These are phyloP conservation scores for Thozetella sp. DNA, from an alignment of 495 filamentous ascomycete genomes.

Conservation along the genomic window DNA sequence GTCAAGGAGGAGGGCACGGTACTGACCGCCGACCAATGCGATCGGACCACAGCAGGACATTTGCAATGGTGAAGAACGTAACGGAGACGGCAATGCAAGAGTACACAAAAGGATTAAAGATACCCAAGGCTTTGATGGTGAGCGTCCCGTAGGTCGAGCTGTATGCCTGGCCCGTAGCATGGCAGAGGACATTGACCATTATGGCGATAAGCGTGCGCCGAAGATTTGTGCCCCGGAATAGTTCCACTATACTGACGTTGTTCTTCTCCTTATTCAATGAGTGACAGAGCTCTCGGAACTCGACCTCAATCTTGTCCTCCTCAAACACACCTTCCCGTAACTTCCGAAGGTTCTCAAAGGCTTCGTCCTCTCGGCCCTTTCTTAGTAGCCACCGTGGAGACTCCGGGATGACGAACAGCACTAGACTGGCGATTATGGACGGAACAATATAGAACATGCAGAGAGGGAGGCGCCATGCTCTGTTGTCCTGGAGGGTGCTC, in stretches of 20 bases:
- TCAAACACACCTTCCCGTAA: conserved; percentile 3
- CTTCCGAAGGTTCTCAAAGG: conserved; percentile 16
- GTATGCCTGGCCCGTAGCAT: conserved; percentile 35
- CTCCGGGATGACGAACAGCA: conserved; percentile 33
- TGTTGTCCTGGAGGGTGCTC: conserved; percentile 20
- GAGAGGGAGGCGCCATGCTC: conserved; percentile 31
- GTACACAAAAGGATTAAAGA: conserved; percentile 32
- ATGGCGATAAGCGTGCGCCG: conserved; percentile 33
- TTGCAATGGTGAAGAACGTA: conserved; percentile 1
- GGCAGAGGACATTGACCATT: conserved; percentile 31
- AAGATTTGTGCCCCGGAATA: conserved; percentile 27
- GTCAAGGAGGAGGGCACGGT: not conserved
- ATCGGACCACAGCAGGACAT: not conserved
- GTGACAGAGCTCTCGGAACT: conserved; percentile 4
- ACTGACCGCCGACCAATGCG: conserved; percentile 6
- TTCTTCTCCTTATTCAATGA: conserved; percentile 15
- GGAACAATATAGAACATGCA: conserved; percentile 31
- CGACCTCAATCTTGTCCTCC: conserved; percentile 1
- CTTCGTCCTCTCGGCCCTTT: conserved; percentile 26
- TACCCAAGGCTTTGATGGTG: conserved; percentile 32
- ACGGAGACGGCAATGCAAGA: conserved; percentile 11
- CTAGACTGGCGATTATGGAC: conserved; percentile 15
- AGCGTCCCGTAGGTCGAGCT: conserved; percentile 32
- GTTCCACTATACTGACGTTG: conserved; percentile 23
- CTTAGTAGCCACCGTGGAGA: conserved; percentile 38